Evolutionary conservation across 352 stramenopile genomes (phyloP).

Genomic region (Phytophthora pinifolia): DNA sequence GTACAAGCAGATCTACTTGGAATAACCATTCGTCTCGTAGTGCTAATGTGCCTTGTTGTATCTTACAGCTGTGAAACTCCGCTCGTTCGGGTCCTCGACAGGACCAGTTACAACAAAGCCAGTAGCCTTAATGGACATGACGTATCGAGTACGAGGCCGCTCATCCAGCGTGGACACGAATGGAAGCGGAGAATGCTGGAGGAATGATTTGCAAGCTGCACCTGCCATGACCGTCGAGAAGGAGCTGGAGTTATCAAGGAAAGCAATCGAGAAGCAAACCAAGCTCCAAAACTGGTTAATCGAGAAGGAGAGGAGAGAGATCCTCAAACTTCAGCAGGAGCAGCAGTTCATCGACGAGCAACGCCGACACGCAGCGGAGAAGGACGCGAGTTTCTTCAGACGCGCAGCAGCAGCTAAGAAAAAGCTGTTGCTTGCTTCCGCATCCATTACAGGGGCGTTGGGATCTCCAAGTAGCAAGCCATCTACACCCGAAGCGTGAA

Average conservation of each 20-base stretch:
- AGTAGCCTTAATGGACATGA: slow-evolving; percentile 39
- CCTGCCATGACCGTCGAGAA: slow-evolving; percentile 50
- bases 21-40: background rate
- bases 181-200: slow-evolving; percentile 39
- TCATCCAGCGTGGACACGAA: slow-evolving; percentile 31
- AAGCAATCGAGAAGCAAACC: slow-evolving; percentile 89
- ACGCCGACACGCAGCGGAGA: slow-evolving; percentile 48
- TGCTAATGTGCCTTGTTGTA: slow-evolving; percentile 10
- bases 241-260: slow-evolving; percentile 64
- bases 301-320: slow-evolving; percentile 86
- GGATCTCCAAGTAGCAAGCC: slow-evolving; percentile 23
- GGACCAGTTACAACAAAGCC: slow-evolving; percentile 10
- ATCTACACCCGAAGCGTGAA: slow-evolving; percentile 33
- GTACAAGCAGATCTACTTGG: slow-evolving; percentile 5
- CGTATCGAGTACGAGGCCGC: slow-evolving; percentile 67
- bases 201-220: slow-evolving; percentile 41
- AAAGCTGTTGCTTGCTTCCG: slow-evolving; percentile 36
- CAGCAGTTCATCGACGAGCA: slow-evolving; percentile 81
- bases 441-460: slow-evolving; percentile 1
- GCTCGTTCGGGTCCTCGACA: slow-evolving; percentile 34
- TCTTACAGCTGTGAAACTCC: slow-evolving; percentile 19
- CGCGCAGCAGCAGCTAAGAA: slow-evolving; percentile 74
- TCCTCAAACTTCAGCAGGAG: slow-evolving; percentile 81
- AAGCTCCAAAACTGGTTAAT: slow-evolving; percentile 90
- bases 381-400: slow-evolving; percentile 81